Evolutionary conservation across 495 filamentous ascomycete genomes (phyloP).

Genomic region (Aspergillus nidulans): DNA sequence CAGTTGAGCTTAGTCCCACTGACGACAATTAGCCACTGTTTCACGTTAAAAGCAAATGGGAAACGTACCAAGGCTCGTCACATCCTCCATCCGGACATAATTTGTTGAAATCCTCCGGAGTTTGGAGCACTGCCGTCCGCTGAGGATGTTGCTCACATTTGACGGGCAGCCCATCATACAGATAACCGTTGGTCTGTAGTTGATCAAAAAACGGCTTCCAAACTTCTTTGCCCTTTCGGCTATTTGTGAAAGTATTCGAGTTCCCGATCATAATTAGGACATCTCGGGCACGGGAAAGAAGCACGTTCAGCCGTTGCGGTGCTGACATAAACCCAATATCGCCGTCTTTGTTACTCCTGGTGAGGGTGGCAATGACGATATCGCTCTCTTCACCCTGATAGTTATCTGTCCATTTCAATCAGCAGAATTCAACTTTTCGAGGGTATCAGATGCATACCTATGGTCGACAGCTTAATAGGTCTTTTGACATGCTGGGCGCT

Average conservation of each 20-base stretch:
- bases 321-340: constrained; percentile 75
- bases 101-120: constrained; percentile 52
- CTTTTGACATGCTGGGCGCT: constrained; percentile 49
- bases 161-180: constrained; percentile 69
- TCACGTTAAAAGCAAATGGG: neutral
- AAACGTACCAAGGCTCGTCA: constrained; percentile 56
- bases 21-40: neutral
- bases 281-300: constrained; percentile 66
- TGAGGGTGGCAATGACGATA: constrained; percentile 65
- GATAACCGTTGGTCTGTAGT: constrained; percentile 47
- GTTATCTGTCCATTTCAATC: constrained; percentile 49
- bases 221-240: constrained; percentile 52
- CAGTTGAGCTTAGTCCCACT: constrained; percentile 58
- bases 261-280: constrained; percentile 70
- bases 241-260: constrained; percentile 59
- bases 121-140: constrained; percentile 38
- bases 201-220: constrained; percentile 59
- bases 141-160: constrained; percentile 64
- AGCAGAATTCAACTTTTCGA: neutral
- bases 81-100: constrained; percentile 74
- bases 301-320: constrained; percentile 66
- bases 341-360: constrained; percentile 57
- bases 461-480: constrained; percentile 58
- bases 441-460: constrained; percentile 41
- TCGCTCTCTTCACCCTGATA: constrained; percentile 80